Percentiles rank a stretch among this genome's conserved stretches.
Evolutionary conservation across 768 basidiomycete genomes (phyloP).

Genomic region (Amanita jacksonii): DNA sequence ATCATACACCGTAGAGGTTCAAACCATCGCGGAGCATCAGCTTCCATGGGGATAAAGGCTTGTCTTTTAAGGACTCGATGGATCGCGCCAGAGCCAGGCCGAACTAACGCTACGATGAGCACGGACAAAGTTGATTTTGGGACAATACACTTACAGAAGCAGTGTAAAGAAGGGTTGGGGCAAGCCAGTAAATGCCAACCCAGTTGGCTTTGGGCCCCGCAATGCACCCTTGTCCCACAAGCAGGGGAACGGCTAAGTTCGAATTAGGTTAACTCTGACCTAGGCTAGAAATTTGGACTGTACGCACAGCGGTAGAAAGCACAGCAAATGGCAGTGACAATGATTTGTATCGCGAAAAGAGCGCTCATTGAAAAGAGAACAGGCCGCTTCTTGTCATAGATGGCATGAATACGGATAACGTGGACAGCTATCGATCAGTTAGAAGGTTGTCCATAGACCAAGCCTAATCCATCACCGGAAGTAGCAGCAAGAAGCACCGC

Average conservation of each 20-base stretch:
- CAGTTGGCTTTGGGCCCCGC: constrained; percentile 73
- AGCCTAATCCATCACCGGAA: constrained; percentile 31
- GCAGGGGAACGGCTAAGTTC: constrained; percentile 52
- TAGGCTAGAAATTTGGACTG: constrained; percentile 2
- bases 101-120: constrained; percentile 28
- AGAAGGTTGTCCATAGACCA: constrained; percentile 2
- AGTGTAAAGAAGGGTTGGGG: constrained; percentile 64
- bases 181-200: constrained; percentile 83
- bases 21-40: constrained; percentile 86
- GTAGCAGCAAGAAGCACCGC: constrained; percentile 70
- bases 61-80: constrained; percentile 43
- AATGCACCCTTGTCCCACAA: constrained; percentile 75
- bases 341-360: constrained; percentile 59
- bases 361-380: constrained; percentile 46
- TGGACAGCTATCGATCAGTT: constrained; percentile 42
- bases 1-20: constrained; percentile 68
- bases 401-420: constrained; percentile 70
- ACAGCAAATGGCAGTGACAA: constrained; percentile 64
- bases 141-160: constrained; percentile 42
- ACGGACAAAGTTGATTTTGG: not conserved
- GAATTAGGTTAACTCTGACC: constrained; percentile 5
- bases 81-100: constrained; percentile 53
- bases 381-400: constrained; percentile 55
- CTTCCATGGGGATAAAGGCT: constrained; percentile 63
- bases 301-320: constrained; percentile 68